Percentiles rank a stretch among this genome's conserved stretches.
These are phyloP conservation scores for Glycine soja DNA, from an alignment of 306 rosid species.

Conservation along the genomic window DNA sequence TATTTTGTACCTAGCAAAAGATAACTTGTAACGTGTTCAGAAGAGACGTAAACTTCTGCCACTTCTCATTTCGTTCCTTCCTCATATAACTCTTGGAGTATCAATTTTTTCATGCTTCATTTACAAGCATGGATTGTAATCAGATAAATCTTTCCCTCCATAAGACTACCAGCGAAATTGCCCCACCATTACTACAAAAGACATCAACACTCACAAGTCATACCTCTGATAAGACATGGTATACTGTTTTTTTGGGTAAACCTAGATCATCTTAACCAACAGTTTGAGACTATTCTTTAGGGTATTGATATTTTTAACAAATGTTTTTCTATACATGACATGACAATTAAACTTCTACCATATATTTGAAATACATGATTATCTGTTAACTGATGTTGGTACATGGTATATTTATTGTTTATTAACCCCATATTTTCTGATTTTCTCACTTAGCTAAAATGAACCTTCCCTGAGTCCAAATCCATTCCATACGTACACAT, in stretches of 20 bases:
- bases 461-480: slow-evolving; percentile 40
- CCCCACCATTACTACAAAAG: slow-evolving; percentile 48
- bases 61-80: slow-evolving; percentile 33
- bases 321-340: no score
- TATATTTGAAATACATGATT: background rate
- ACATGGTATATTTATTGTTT: slow-evolving; percentile 38
- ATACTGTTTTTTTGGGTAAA: slow-evolving; percentile 20
- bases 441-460: slow-evolving; percentile 38
- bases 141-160: slow-evolving; percentile 22
- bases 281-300: background rate
- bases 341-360: background rate
- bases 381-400: background rate
- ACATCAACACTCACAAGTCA: slow-evolving; percentile 42
- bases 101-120: slow-evolving; percentile 37
- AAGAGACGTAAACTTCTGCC: background rate
- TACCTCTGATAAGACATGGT: slow-evolving; percentile 44
- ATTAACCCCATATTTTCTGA: slow-evolving; percentile 32
- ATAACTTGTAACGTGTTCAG: background rate
- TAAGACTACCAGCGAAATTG: slow-evolving; percentile 24
- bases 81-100: slow-evolving; percentile 19
- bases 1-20: background rate
- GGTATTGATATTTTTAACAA: no score
- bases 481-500: background rate
- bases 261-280: background rate
- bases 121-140: slow-evolving; percentile 45